These are phyloP conservation scores for Phytophthora pini DNA, from an alignment of 352 stramenopile genomes.

Conservation along the genomic window DNA sequence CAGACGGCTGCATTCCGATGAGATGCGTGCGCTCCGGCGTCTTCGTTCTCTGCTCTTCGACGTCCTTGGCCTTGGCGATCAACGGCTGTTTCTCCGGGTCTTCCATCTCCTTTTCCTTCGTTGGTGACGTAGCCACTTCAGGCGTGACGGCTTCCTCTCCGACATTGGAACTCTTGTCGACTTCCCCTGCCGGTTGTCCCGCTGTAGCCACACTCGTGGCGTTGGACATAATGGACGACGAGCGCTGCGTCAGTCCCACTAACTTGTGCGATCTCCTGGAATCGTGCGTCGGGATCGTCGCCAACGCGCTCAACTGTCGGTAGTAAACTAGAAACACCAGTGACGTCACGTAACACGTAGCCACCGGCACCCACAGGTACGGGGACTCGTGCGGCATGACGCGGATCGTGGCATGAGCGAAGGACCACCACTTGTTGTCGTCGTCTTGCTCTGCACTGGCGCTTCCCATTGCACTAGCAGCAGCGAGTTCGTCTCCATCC, in stretches of 20 bases:
- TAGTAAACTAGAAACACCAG: slow-evolving; percentile 79
- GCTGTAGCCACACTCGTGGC: slow-evolving; percentile 29
- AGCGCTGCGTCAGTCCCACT: slow-evolving; percentile 17
- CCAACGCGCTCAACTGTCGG: slow-evolving; percentile 65
- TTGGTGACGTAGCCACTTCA: slow-evolving; percentile 13
- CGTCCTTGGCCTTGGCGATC: slow-evolving; percentile 23
- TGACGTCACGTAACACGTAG: slow-evolving; percentile 80
- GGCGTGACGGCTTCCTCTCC: slow-evolving; percentile 14
- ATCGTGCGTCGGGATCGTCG: slow-evolving; percentile 55
- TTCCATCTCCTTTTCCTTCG: slow-evolving; percentile 15
- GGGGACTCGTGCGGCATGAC: slow-evolving; percentile 79
- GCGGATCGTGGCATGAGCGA: slow-evolving; percentile 80
- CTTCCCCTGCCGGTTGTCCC: slow-evolving; percentile 20
- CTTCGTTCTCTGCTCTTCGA: slow-evolving; percentile 19
- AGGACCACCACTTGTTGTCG: slow-evolving; percentile 77
- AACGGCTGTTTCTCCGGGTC: slow-evolving; percentile 32
- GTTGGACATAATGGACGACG: slow-evolving; percentile 39
- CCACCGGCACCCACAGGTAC: slow-evolving; percentile 81
- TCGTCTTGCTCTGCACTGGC: slow-evolving; percentile 22
- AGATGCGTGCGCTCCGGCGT: slow-evolving; percentile 55
- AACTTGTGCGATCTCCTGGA: slow-evolving; percentile 10
- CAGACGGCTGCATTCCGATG: slow-evolving; percentile 83
- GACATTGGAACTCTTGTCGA: slow-evolving; percentile 10
- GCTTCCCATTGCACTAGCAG: slow-evolving; percentile 8
- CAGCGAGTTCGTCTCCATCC: slow-evolving; percentile 4